Evolutionary conservation across 192 early-diverging fungal genomes (phyloP), one percentile per base, ranked within the genome.

Genomic region (Backusella parvicylindrica): DNA sequence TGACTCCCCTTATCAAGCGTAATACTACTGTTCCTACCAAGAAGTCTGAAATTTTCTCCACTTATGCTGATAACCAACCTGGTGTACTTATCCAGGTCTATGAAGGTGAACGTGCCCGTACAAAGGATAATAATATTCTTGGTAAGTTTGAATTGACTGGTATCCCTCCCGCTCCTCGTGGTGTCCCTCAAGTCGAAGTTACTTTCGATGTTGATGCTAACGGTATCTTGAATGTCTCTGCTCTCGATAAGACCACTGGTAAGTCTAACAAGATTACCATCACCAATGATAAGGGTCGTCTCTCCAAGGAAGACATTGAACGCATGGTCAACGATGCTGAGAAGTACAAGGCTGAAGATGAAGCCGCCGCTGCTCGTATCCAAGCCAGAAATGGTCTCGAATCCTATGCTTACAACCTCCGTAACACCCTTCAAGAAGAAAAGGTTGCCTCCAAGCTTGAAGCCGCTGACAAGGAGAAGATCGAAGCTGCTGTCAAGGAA

Each of bases 11-110:
- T 43, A 99, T 99, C 83, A 94, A 90, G 84, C 89, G 96, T 76
- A 99, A 99, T 89, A 99, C 97, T 70, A 98, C 96, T 43, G 97
- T 99, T 76, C 97, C 97, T 35, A 99, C 97, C 82, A 99, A 99
- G 87, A 99, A 99, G 88, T 92, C 92, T 26, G 96, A 99, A 83
- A 90, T 95, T 74, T 99, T 99, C 90, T 98, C 97, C 76, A 99
- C 97, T 28, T 95, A 96, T n/a, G 96, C 95, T 56, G 97, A 99
- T 81, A 96, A 96, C 12, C 97, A 99, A 83, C 96, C 97, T 36
- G 95, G 95, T 72, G 96, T 99, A 70, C 92, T 98, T 79, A 96
- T 99, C 85, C 94, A 91, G 85, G 96, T 99, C 28, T 99, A 91
- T 90, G 96, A 98, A 88, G 97, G 97, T 82, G 96, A 99, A 87